Base-by-base conservation (phyloP, 1,284 basidiomycete species). In the Rhodotorula sp. region DNA sequence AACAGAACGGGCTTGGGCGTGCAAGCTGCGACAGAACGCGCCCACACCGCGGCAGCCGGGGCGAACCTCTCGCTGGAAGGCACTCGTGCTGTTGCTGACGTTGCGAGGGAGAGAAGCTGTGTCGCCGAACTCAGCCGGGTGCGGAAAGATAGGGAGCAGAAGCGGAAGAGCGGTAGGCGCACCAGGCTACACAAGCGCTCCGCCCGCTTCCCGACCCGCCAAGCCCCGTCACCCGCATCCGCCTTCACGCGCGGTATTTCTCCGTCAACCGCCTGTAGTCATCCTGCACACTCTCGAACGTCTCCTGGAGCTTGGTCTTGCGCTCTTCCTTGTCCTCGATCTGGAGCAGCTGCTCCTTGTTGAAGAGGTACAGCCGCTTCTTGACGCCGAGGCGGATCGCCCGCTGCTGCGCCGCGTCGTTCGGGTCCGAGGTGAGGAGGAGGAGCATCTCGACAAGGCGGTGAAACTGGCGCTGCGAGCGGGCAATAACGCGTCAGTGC, bases 401-500 rank as follows among this genome's bases (percentile, higher is more conserved):
- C 53, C 74, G 75, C 22, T 69, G 58, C 37, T 50, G 41, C n/a
- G 66, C 55, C 1, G 66, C 62, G 59, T 65, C 44, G 29, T 70
- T 72, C 71, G 64, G 76, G 80, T 75, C 84, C 82, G 62, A 94
- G 81, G 69, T 86, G 74, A 88, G 83, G 72, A 96, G 85, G 64
- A 91, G 87, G 34, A 97, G 85, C 92, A 98, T 97, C 82, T 99
- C 96, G 53, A 93, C 83, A 46, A 98, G 85, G 44, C 96, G 88
- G 60, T 91, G 86, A 82, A 97, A 99, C 85, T 99, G 96, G 63
- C 96, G 88, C 90, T 96, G 81, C 19, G 56, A 37, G 32, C 21
- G 21, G 41, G 25, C n/a, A 44, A 22, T 17, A 29, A 34, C 25
- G 59, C 55, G 37, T 41, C 51, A 66, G 48, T 6, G 29, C 7